Base-by-base conservation (phyloP, 495 filamentous ascomycete genomes). In the Cercophora newfieldiana region DNA sequence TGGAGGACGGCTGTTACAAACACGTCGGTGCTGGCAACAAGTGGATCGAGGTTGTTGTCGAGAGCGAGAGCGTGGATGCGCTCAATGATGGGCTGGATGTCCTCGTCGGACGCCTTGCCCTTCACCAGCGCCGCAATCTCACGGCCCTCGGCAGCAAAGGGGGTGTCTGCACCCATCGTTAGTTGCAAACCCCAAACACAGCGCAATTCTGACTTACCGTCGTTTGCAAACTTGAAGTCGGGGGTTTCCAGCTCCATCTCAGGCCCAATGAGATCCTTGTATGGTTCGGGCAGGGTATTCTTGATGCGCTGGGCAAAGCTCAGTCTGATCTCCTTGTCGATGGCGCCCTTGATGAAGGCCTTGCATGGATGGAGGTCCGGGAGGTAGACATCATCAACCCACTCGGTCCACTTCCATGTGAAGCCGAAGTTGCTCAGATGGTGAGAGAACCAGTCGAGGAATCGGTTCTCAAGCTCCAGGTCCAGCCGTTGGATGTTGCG, bases 331-430 rank as follows among this genome's bases (percentile, higher is more conserved):
- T 99, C 95, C 80, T 98, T 98, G 76, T 99, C 96, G 54, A 99
- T 80, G 10, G 92, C 87, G 10, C 93, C 95, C 22, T 86, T 76
- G 50, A 99, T 96, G 77, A 98, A 97, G 5, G 94, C 90, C 79
- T 97, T 97, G 74, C 89, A 90, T 12, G 95, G 93, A 74, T 97
- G 88, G 19, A 95, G 77, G 49, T 87, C 78, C 0, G 92, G 83
- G 25, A 94, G 86, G 12, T 87, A 85, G 19, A 97, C 85, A 77
- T 98, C 92, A 47, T 96, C 92, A 63, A 90, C 86, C 95, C 95
- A 99, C 79, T 99, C 95, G 21, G 90, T 90, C 95, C 95, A 99
- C 79, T 98, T 98, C 95, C 95, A 99, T 3, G 96, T 95, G 71
- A 98, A 99, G 47, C 96, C 95, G 71, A 98, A 99, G 79, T 99